phyloP scores from a whole-genome alignment of 768 basidiomycete species.

The Boletus huronensis region DNA sequence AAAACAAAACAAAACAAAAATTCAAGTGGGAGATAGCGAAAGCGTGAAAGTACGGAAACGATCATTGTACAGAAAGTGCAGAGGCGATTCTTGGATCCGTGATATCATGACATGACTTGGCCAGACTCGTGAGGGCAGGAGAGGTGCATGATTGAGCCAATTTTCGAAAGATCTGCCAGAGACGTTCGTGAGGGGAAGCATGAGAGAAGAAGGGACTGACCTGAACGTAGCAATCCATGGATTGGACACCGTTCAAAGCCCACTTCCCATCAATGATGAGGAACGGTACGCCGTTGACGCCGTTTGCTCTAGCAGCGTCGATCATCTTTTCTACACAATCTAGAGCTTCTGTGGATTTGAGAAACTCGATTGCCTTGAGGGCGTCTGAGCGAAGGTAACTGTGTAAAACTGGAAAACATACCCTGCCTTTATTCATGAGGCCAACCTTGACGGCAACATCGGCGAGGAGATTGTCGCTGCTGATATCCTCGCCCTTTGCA shows the following conservation, averaged over 20 bases:
- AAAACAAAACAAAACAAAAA: neutral
- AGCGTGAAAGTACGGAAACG: neutral
- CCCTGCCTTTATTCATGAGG: conserved; percentile 39
- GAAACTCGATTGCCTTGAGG: conserved; percentile 38
- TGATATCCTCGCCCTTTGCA: conserved; percentile 39
- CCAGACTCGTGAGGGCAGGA: neutral
- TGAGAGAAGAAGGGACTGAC: conserved; percentile 20
- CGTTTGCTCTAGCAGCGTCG: conserved; percentile 38
- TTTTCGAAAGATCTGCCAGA: conserved; percentile 31
- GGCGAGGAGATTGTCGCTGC: conserved; percentile 34
- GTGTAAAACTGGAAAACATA: conserved; percentile 12
- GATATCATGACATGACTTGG: conserved; percentile 20
- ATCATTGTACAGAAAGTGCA: conserved; percentile 24
- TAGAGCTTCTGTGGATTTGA: conserved; percentile 38
- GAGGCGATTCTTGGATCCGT: conserved; percentile 19
- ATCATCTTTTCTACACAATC: conserved; percentile 41
- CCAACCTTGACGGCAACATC: conserved; percentile 37
- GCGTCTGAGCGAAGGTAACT: neutral
- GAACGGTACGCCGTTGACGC: conserved; percentile 52
- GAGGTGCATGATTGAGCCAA: conserved; percentile 20
- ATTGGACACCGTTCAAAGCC: conserved; percentile 45
- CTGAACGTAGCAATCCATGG: conserved; percentile 38
- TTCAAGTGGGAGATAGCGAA: neutral
- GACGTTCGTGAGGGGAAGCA: neutral
- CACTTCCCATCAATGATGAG: conserved; percentile 45